A percentile compares a stretch with the other conserved stretches of the same genome.
Evolutionary conservation across 1,284 basidiomycete genomes (phyloP).

Genomic region (Moesziomyces globuligerus): DNA sequence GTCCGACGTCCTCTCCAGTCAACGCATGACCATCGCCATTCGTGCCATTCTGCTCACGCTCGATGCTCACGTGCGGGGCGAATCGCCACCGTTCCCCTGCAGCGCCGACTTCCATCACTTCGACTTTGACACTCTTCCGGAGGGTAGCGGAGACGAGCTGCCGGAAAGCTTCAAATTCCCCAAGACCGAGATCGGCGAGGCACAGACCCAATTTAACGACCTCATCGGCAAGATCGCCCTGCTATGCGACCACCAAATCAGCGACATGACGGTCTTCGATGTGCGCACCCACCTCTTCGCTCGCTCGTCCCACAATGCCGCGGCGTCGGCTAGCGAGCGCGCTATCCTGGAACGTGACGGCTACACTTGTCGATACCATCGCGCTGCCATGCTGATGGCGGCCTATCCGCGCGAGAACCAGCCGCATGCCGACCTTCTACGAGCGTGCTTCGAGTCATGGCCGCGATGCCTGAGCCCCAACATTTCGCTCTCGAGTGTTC

Average conservation of each 20-base stretch:
- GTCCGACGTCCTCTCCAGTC: constrained; percentile 55
- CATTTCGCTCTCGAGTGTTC: constrained; percentile 73
- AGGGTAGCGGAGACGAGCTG: constrained; percentile 50
- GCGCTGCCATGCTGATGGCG: constrained; percentile 73
- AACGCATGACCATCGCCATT: constrained; percentile 77
- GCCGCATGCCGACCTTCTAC: constrained; percentile 79
- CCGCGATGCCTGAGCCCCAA: constrained; percentile 76
- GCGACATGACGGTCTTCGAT: constrained; percentile 83
- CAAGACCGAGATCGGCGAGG: constrained; percentile 79
- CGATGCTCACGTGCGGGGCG: constrained; percentile 75
- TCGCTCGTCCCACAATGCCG: constrained; percentile 21
- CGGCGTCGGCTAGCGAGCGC: constrained; percentile 36
- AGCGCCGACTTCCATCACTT: constrained; percentile 76
- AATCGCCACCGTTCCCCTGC: constrained; percentile 80
- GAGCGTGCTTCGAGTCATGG: constrained; percentile 84
- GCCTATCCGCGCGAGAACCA: constrained; percentile 74
- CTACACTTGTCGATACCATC: constrained; percentile 72
- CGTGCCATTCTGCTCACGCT: constrained; percentile 82
- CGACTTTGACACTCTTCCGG: constrained; percentile 53
- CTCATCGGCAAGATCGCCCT: constrained; percentile 75
- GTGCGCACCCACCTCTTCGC: constrained; percentile 75
- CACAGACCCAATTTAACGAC: constrained; percentile 76
- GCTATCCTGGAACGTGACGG: constrained; percentile 66
- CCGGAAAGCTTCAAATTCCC: constrained; percentile 50
- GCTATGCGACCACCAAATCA: constrained; percentile 77